Percentiles rank a stretch among this genome's conserved stretches.
These are phyloP conservation scores for Acmispon strigosus DNA, from an alignment of 306 rosid genomes.

Conservation along the genomic window DNA sequence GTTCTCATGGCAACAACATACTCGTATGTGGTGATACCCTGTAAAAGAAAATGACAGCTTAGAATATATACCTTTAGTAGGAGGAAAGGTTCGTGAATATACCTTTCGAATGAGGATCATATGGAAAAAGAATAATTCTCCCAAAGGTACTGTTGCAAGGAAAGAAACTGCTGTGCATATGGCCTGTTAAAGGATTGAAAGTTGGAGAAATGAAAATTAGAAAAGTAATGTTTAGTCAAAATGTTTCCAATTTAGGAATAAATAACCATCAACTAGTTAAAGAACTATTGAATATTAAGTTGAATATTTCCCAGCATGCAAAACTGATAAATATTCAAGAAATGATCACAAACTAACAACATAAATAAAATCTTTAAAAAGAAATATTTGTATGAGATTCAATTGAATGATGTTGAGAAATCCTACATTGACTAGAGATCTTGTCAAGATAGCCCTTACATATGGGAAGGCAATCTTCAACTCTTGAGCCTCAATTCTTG, in stretches of 20 bases:
- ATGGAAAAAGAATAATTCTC: slow-evolving; percentile 80
- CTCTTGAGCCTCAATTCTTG: no score
- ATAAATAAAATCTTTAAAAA: neutral
- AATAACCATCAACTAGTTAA: neutral
- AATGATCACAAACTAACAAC: neutral
- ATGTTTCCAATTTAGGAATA: neutral
- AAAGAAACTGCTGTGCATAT: slow-evolving; percentile 71
- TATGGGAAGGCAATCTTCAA: no score
- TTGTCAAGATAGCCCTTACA: no score
- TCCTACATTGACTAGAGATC: no score
- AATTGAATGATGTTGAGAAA: no score
- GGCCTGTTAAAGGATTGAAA: slow-evolving; percentile 45
- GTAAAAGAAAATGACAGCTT: slow-evolving; percentile 18
- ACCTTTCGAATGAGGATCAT: slow-evolving; percentile 80
- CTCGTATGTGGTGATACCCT: slow-evolving; percentile 88
- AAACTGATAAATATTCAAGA: neutral
- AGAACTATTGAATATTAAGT: neutral
- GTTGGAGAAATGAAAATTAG: slow-evolving; percentile 1
- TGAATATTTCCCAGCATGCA: slow-evolving; percentile 6
- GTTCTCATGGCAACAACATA: slow-evolving; percentile 87
- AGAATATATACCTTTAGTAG: slow-evolving; percentile 8
- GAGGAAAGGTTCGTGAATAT: slow-evolving; percentile 16
- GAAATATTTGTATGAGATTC: neutral
- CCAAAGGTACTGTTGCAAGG: slow-evolving; percentile 66
- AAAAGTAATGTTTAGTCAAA: neutral